Evolutionary conservation across 2,329 filamentous ascomycete genomes (phyloP), one percentile per base, ranked within the genome.

Genomic region (Penicillium sp.): DNA sequence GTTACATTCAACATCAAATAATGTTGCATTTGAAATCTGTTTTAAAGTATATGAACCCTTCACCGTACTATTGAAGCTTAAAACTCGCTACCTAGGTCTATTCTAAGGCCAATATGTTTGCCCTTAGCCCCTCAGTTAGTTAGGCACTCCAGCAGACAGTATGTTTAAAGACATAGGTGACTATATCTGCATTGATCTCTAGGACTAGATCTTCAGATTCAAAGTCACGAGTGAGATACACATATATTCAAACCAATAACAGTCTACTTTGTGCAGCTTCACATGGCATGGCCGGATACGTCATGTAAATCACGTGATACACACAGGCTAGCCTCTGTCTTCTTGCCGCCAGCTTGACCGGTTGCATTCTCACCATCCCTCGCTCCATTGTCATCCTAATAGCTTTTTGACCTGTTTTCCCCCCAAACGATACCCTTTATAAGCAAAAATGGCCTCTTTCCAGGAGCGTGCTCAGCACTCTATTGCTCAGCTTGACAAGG

Each of bases 401-500:
- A 55, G 53, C 33, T 21, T 38, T 48, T 56, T 49, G 54, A 57
- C 44, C 38, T 57, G 45, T 44, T 43, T n/a, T 27, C 44, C 36
- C 39, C 39, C 34, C 31, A 54, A 36, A 53, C 48, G 13, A 52
- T 39, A 56, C 40, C 44, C 19, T 46, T 38, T 59, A 65, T 57
- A 50, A 58, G 25, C 46, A 50, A 60, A 67, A 68, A 75, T 75
- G 73, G 72, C 73, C 60, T 69, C 81, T 72, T 81, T 86, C 77
- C 84, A 86, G 75, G 84, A 86, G 68, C 80, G 81, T 74, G 82
- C 82, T 67, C 82, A 86, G 76, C 81, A 86, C 74, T 80, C 84
- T 66, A 81, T 88, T 67, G 83, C 83, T 67, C 84, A 87, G 79
- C 83, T 88, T 71, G 85, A 88, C 79, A 87, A 87, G 78, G 84